phyloP scores from a whole-genome alignment of 345 rosid genomes.

The Conringia planisiliqua region DNA sequence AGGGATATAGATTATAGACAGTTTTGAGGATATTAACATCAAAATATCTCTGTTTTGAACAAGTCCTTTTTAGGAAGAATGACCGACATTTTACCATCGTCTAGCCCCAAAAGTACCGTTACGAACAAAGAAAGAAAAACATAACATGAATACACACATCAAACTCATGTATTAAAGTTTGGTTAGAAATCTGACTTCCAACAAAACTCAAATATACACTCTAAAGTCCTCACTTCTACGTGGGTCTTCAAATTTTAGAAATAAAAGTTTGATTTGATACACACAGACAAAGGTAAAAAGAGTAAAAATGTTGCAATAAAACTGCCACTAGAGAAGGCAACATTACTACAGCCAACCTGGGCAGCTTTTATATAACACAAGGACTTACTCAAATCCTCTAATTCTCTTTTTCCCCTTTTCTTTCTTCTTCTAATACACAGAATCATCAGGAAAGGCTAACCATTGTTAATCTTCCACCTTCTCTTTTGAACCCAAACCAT shows the following conservation, averaged over 20 bases:
- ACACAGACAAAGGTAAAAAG: slow-evolving; percentile 10
- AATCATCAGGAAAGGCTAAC: slow-evolving; percentile 30
- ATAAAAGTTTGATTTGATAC: slow-evolving; percentile 22
- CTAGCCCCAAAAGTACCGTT: neutral
- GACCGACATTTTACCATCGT: neutral
- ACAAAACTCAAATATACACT: slow-evolving; percentile 24
- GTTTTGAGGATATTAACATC: too few relatives aligned
- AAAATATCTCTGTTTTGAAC: too few relatives aligned
- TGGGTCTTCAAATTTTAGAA: slow-evolving; percentile 31
- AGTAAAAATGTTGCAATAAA: slow-evolving; percentile 29
- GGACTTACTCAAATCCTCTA: slow-evolving; percentile 29
- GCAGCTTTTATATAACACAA: slow-evolving; percentile 62
- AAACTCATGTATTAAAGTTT: neutral
- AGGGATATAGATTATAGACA: too few relatives aligned
- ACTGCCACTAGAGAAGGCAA: slow-evolving; percentile 97
- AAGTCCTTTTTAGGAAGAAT: neutral
- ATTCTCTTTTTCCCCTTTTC: neutral
- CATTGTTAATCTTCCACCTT: slow-evolving; percentile 14
- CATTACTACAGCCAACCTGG: slow-evolving; percentile 88
- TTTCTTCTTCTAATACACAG: slow-evolving; percentile 32
- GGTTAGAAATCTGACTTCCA: slow-evolving; percentile 2
- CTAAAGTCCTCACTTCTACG: slow-evolving; percentile 31
- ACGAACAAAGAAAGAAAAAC: neutral
- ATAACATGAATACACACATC: neutral
- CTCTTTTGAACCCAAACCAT: slow-evolving; percentile 5